phyloP scores from a whole-genome alignment of 2,329 filamentous ascomycete genomes.

The Mycosphaerelloides madeirae region DNA sequence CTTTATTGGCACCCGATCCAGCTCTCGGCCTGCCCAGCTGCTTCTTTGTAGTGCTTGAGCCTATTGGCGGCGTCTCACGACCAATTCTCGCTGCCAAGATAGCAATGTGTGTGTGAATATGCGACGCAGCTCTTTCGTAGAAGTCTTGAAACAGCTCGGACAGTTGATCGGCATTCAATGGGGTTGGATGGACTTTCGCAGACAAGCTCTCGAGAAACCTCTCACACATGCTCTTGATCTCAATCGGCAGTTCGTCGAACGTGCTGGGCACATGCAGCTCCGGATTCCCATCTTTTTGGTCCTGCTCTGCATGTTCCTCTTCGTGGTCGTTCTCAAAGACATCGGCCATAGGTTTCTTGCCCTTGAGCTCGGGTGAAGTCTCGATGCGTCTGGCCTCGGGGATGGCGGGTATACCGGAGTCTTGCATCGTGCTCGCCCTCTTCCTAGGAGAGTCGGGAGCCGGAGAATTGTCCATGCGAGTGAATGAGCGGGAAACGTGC shows the following conservation, averaged over 20 bases:
- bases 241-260: slow-evolving; percentile 86
- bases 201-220: slow-evolving; percentile 87
- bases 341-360: slow-evolving; percentile 34
- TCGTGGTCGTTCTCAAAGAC: slow-evolving; percentile 40
- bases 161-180: slow-evolving; percentile 76
- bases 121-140: slow-evolving; percentile 72
- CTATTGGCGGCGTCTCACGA: slow-evolving; percentile 58
- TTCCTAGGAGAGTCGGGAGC: slow-evolving; percentile 34
- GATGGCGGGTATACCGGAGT: slow-evolving; percentile 39
- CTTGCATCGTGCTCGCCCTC: slow-evolving; percentile 46
- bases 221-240: slow-evolving; percentile 84
- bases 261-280: slow-evolving; percentile 53
- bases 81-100: slow-evolving; percentile 70
- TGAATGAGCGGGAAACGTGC: slow-evolving; percentile 46
- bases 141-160: slow-evolving; percentile 92
- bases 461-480: slow-evolving; percentile 37
- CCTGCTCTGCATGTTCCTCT: slow-evolving; percentile 26
- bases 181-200: slow-evolving; percentile 78
- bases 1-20: slow-evolving; percentile 36
- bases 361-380: slow-evolving; percentile 31
- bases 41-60: slow-evolving; percentile 52
- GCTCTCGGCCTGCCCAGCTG: slow-evolving; percentile 37
- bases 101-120: slow-evolving; percentile 82
- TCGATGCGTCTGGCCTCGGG: slow-evolving; percentile 39
- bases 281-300: slow-evolving; percentile 21